These are phyloP conservation scores for Termitomyces sp. DNA, from an alignment of 1,284 basidiomycete species.

Conservation along the genomic window DNA sequence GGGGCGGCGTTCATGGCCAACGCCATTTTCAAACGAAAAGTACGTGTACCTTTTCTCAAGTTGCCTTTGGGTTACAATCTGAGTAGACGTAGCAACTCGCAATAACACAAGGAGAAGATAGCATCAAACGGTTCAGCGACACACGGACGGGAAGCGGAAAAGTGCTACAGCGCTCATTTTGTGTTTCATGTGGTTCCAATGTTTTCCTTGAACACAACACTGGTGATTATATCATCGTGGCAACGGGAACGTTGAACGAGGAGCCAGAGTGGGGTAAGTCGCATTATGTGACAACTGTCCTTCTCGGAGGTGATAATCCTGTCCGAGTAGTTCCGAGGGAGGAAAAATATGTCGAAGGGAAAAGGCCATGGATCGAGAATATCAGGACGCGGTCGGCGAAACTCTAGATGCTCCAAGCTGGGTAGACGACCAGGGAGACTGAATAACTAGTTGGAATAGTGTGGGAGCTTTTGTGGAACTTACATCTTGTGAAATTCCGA, in stretches of 20 bases:
- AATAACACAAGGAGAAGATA: slow-evolving; percentile 23
- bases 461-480: neutral
- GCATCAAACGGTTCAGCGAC: slow-evolving; percentile 26
- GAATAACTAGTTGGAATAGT: too few species aligned
- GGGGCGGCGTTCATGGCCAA: slow-evolving; percentile 31
- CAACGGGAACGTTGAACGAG: slow-evolving; percentile 18
- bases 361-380: slow-evolving; percentile 12
- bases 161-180: slow-evolving; percentile 29
- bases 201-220: slow-evolving; percentile 25
- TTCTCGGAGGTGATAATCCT: neutral
- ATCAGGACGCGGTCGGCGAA: slow-evolving; percentile 8
- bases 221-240: slow-evolving; percentile 20
- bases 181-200: slow-evolving; percentile 29
- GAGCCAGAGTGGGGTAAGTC: slow-evolving; percentile 17
- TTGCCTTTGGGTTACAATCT: neutral
- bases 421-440: too few species aligned
- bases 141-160: slow-evolving; percentile 26
- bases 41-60: slow-evolving; percentile 10
- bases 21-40: slow-evolving; percentile 26
- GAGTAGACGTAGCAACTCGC: slow-evolving; percentile 10
- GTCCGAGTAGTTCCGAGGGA: slow-evolving; percentile 5
- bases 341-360: slow-evolving; percentile 6
- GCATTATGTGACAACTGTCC: neutral
- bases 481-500: neutral
- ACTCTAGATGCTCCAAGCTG: neutral